Percentiles rank a stretch among this genome's conserved stretches.
Conservation (phyloP, 495 filamentous ascomycete species). For the Penicillium verhagenii region DNA sequence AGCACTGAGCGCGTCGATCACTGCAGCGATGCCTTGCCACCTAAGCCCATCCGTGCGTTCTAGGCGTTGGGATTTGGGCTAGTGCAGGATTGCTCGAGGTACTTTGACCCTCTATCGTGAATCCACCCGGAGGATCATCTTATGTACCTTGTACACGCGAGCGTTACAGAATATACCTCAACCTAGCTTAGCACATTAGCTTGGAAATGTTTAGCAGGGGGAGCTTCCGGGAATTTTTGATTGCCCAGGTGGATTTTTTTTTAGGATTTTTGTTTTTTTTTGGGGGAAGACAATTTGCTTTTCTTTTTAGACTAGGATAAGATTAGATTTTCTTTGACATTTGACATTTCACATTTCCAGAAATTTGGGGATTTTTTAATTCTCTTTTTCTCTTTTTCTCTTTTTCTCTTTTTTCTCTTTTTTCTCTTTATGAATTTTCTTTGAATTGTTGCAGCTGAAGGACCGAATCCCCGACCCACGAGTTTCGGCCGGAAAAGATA, state of each 20-base stretch:
- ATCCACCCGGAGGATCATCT: slow-evolving; percentile 3
- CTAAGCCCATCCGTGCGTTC: slow-evolving; percentile 12
- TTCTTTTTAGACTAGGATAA: too few species aligned
- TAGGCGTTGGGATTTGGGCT: slow-evolving; percentile 21
- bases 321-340: too few species aligned
- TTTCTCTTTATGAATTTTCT: not conserved
- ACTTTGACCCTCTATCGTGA: not conserved
- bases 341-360: too few species aligned
- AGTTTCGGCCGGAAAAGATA: slow-evolving; percentile 7
- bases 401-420: not conserved
- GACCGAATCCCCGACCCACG: too few species aligned
- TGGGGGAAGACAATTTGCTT: too few species aligned
- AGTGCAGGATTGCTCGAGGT: slow-evolving; percentile 3
- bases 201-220: too few species aligned
- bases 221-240: too few species aligned
- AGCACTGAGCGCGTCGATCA: slow-evolving; percentile 25
- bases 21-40: slow-evolving; percentile 27
- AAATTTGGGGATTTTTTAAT: not conserved
- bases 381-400: not conserved
- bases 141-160: not conserved
- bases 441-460: slow-evolving; percentile 6
- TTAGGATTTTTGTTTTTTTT: too few species aligned
- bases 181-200: not conserved
- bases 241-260: too few species aligned
- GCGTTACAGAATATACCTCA: slow-evolving; percentile 1